Base-by-base conservation (phyloP, 345 rosid species). In the Euphorbia pulcherrima region DNA sequence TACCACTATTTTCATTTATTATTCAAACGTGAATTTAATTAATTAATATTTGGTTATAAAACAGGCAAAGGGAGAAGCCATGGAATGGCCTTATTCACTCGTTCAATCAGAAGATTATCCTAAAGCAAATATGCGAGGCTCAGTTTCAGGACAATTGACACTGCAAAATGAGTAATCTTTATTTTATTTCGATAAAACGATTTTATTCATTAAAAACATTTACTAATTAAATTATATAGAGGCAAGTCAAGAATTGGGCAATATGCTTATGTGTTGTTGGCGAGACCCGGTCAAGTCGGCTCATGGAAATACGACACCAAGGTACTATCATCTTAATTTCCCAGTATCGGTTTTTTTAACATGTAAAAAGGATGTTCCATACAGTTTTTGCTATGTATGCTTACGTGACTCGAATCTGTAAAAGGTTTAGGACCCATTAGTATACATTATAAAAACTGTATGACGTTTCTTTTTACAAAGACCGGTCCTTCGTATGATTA, bases 241-340 rank as follows among this genome's bases (percentile, higher is more conserved):
- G 80, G 62, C 53, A 54, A 46, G 9, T 64, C 52, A 18, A 16
- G 69, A 68, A 65, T 57, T 65, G 93, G 81, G 1, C n/a, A 26
- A 21, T 64, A 62, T 26, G 97, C 94, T 52, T 84, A 68, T 80
- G 88, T 87, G 48, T 94, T 94, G 2, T 75, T 93, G 83, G 96
- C 90, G 63, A 17, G 62, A 14, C 87, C 89, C 10, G 97, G 97
- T 59, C 46, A 79, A 20, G 80, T n/a, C 21, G 92, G 96, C 67
- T 89, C 97, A 28, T 93, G 97, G 97, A 94, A 93, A 77, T 74
- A 72, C 24, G 90, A 93, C 41, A 70, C 81, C 63, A 90, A 87
- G 96, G 98, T 89, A 3, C 1, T 6, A 23, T 20, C 2, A 6
- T 41, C 28, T 1, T 10, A n/a, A n/a, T n/a, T n/a, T n/a, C n/a